Percentiles rank a stretch among this genome's conserved stretches.
phyloP scores from a whole-genome alignment of 1,284 basidiomycete genomes.

The Takashimella tepidaria region DNA sequence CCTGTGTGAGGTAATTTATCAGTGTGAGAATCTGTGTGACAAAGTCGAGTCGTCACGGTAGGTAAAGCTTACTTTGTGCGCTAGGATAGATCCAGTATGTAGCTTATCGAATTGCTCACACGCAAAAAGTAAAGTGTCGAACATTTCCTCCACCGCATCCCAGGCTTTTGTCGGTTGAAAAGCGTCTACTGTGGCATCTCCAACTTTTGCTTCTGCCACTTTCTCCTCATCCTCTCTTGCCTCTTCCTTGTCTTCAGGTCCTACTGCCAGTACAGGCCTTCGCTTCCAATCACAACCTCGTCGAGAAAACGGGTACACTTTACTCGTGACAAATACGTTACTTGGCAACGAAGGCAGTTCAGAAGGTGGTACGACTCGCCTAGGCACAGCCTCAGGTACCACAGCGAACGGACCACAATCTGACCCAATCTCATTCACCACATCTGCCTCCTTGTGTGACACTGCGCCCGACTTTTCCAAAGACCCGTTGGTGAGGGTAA shows the following conservation, averaged over 20 bases:
- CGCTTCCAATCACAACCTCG: not conserved
- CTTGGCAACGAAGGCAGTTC: constrained; percentile 25
- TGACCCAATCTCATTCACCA: not conserved
- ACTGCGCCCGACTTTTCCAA: not conserved
- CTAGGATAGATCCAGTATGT: constrained; percentile 14
- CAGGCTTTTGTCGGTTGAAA: constrained; percentile 7
- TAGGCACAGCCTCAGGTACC: not conserved
- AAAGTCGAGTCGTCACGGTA: not conserved
- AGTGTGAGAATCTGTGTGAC: no score
- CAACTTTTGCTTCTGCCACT: constrained; percentile 2
- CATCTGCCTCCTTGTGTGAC: not conserved
- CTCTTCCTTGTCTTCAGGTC: not conserved
- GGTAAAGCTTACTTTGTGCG: constrained; percentile 31
- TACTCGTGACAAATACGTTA: constrained; percentile 38
- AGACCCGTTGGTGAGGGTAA: not conserved
- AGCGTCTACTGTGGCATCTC: not conserved
- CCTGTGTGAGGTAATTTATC: no score
- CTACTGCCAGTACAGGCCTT: no score
- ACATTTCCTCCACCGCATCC: constrained; percentile 11
- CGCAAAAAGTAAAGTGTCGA: constrained; percentile 10
- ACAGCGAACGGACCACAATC: not conserved
- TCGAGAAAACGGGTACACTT: constrained; percentile 18
- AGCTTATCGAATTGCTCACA: not conserved
- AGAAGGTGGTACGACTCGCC: constrained; percentile 24
- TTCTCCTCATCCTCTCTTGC: constrained; percentile 5